Percentiles rank a stretch among this genome's conserved stretches.
Evolutionary conservation across 1,284 basidiomycete species (phyloP).

Genomic region (Fomitopsis betulina): DNA sequence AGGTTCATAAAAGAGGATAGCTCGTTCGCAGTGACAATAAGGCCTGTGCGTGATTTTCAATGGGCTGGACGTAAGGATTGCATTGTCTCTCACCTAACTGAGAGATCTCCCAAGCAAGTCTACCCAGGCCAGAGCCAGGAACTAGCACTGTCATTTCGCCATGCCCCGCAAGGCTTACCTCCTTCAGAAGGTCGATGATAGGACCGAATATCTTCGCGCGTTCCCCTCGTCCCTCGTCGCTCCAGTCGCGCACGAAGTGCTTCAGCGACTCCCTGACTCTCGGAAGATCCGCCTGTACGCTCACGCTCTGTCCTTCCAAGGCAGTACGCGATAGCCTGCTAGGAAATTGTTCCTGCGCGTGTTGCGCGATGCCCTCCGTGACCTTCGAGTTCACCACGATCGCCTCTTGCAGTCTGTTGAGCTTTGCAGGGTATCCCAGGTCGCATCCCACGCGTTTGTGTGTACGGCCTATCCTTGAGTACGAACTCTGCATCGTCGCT

Average conservation of each 20-base stretch:
- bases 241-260: conserved; percentile 69
- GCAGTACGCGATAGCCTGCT: conserved; percentile 4
- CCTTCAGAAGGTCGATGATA: conserved; percentile 43
- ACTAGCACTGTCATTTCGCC: conserved; percentile 43
- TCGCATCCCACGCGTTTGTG: conserved; percentile 44
- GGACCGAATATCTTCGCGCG: conserved; percentile 49
- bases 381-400: conserved; percentile 42
- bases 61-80: background rate
- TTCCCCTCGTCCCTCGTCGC: conserved; percentile 46
- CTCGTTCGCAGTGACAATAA: conserved; percentile 53
- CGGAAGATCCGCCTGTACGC: conserved; percentile 35
- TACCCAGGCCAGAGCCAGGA: conserved; percentile 58
- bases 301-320: conserved; percentile 6
- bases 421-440: conserved; percentile 50
- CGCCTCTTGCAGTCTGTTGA: conserved; percentile 40
- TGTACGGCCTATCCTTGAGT: conserved; percentile 18
- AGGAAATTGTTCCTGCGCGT: conserved; percentile 29
- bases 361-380: conserved; percentile 40
- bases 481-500: conserved; percentile 21
- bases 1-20: conserved; percentile 63
- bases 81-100: conserved; percentile 39
- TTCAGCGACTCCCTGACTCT: conserved; percentile 54
- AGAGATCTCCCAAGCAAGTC: conserved; percentile 64
- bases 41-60: conserved; percentile 32
- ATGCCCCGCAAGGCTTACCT: conserved; percentile 24